These are phyloP conservation scores for Saturnispora zaruensis DNA, from an alignment of 805 yeast species.

Conservation along the genomic window DNA sequence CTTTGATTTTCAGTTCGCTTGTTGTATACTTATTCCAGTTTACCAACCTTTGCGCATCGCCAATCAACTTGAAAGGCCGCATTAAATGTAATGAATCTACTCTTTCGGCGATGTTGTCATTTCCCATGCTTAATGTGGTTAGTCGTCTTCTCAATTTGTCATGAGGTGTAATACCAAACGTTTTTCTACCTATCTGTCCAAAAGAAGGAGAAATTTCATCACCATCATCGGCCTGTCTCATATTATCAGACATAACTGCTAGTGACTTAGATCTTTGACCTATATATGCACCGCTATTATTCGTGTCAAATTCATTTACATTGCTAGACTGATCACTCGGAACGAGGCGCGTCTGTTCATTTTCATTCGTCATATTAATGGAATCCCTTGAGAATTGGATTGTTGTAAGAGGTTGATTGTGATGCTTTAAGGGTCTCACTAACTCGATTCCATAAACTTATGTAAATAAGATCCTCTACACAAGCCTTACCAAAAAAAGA, in stretches of 20 bases:
- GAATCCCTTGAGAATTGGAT: too few relatives aligned
- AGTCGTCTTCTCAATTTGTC: slow-evolving; percentile 15
- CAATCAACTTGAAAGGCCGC: slow-evolving; percentile 42
- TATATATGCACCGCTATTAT: not conserved
- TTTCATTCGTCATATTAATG: not conserved
- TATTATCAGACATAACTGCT: not conserved
- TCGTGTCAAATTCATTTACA: not conserved
- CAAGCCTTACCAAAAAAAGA: not conserved
- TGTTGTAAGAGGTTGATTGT: too few relatives aligned
- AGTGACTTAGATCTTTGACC: not conserved
- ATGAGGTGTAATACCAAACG: not conserved
- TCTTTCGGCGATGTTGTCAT: slow-evolving; percentile 17
- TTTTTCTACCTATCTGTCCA: not conserved
- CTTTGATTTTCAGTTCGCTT: slow-evolving; percentile 20
- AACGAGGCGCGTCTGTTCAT: not conserved
- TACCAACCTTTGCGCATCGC: slow-evolving; percentile 28
- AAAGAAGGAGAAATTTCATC: not conserved
- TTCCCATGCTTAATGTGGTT: slow-evolving; percentile 17
- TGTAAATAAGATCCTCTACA: not conserved
- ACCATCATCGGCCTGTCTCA: not conserved
- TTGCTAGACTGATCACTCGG: not conserved
- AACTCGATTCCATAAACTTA: too few relatives aligned
- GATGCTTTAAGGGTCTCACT: too few relatives aligned
- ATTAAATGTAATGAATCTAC: slow-evolving; percentile 31
- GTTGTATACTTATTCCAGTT: slow-evolving; percentile 32